Evolutionary conservation across 2,329 filamentous ascomycete species (phyloP), one percentile per base, ranked within the genome.

Genomic region (Dothideomycetes sp.): DNA sequence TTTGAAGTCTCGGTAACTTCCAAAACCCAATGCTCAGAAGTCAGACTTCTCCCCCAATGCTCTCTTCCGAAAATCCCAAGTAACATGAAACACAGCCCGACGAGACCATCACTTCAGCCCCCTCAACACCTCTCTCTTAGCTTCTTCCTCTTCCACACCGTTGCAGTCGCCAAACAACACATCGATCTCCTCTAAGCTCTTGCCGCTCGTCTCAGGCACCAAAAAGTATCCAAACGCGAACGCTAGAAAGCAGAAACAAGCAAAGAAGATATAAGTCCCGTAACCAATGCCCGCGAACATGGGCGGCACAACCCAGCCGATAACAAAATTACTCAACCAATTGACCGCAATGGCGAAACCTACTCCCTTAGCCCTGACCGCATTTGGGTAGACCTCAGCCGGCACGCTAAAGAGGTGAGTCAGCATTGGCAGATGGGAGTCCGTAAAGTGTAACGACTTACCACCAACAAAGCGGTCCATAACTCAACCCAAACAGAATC

Each of bases 341-440:
- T 65, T 65, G 5, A 49, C 53, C 5, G 52, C 57, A 19, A 78
- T 79, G 11, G 78, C 81, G 0, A 87, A 63, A 0, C 80, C 70
- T 10, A 82, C 79, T 31, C 81, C 82, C 44, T 85, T 83, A 1
- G 82, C 73, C 2, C 81, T 71, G 8, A 77, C 77, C 42, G 73
- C 78, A 4, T 85, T 60, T 0, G 81, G 82, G 77, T 79, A 87
- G 32, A 87, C 75, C 59, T 86, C 82, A 2, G 79, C 74, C 36
- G 8, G 18, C 36, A 12, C 40, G 43, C 38, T 40, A 30, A 3
- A 12, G 11, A n/a, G n/a, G n/a, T n/a, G n/a, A n/a, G n/a, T n/a
- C n/a, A n/a, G n/a, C n/a, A n/a, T n/a, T n/a, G n/a, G n/a, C n/a
- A n/a, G n/a, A n/a, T n/a, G n/a, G n/a, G n/a, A n/a, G n/a, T n/a